Evolutionary conservation across 2,329 filamentous ascomycete genomes (phyloP).

Genomic region (Macroventuria anomochaeta): DNA sequence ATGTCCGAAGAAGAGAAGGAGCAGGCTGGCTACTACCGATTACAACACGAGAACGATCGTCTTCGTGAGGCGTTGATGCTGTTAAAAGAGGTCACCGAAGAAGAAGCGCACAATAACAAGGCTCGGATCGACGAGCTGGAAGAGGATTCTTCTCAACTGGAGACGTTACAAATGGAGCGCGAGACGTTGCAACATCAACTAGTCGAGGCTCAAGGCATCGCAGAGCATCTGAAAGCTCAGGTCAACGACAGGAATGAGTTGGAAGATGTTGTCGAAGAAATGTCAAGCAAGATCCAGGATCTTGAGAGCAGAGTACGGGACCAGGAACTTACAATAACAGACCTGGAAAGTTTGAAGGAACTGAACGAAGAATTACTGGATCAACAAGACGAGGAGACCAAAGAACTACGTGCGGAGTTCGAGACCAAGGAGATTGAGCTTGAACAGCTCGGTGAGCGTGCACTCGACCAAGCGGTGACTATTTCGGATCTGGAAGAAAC

Average conservation of each 20-base stretch:
- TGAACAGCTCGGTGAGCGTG: slow-evolving; percentile 76
- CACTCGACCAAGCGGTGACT: slow-evolving; percentile 76
- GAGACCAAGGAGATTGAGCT: slow-evolving; percentile 87
- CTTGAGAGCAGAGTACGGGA: slow-evolving; percentile 85
- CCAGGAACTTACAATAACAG: slow-evolving; percentile 79
- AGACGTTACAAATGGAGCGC: slow-evolving; percentile 63
- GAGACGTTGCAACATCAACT: slow-evolving; percentile 75
- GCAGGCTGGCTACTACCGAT: slow-evolving; percentile 85
- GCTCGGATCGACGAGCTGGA: slow-evolving; percentile 53
- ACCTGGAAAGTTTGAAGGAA: slow-evolving; percentile 87
- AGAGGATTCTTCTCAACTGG: slow-evolving; percentile 38
- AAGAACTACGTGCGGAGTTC: slow-evolving; percentile 91
- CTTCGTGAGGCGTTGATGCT: slow-evolving; percentile 83
- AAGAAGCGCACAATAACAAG: slow-evolving; percentile 80
- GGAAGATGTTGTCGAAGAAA: slow-evolving; percentile 92
- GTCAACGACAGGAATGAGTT: slow-evolving; percentile 86
- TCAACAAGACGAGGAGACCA: slow-evolving; percentile 91
- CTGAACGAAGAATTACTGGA: slow-evolving; percentile 93
- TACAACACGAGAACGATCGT: slow-evolving; percentile 89
- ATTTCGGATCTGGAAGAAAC: slow-evolving; percentile 92
- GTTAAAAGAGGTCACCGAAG: slow-evolving; percentile 84
- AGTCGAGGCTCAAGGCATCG: slow-evolving; percentile 71
- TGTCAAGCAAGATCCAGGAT: slow-evolving; percentile 85
- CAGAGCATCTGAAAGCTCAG: slow-evolving; percentile 88
- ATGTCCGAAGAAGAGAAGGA: slow-evolving; percentile 88